These are phyloP conservation scores for Apiotrichum sp. DNA, from an alignment of 1,284 basidiomycete genomes.

Conservation along the genomic window DNA sequence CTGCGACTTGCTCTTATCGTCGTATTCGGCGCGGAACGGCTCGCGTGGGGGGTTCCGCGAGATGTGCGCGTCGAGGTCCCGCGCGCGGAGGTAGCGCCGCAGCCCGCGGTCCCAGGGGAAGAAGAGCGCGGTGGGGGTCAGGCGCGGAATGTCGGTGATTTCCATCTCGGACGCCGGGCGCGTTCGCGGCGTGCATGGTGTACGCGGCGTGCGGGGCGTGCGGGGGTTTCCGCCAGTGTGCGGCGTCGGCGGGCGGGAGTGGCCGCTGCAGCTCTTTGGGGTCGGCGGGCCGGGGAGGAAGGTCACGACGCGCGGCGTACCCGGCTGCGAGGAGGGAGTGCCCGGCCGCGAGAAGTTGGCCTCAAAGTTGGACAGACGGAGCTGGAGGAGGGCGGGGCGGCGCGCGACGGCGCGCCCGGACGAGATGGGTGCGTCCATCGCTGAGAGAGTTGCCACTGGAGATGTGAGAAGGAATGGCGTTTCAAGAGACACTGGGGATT, in stretches of 20 bases:
- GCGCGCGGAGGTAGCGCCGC: background rate
- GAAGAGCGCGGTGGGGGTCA: background rate
- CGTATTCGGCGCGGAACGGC: conserved; percentile 1
- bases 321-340: background rate
- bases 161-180: conserved; percentile 1
- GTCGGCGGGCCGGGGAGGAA: background rate
- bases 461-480: no score
- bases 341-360: background rate
- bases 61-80: background rate
- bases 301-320: background rate
- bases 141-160: background rate
- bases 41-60: background rate
- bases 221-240: background rate
- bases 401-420: background rate
- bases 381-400: conserved; percentile 1
- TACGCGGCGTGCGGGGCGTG: background rate
- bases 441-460: no score
- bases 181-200: background rate
- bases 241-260: background rate
- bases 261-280: background rate
- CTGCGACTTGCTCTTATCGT: background rate
- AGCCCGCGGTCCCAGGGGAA: conserved; percentile 5
- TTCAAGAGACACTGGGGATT: no score
- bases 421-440: no score
- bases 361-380: conserved; percentile 2